Percentiles rank a stretch among this genome's conserved stretches.
Evolutionary conservation across 768 basidiomycete genomes (phyloP).

Genomic region (Mycena olivaceomarginata): DNA sequence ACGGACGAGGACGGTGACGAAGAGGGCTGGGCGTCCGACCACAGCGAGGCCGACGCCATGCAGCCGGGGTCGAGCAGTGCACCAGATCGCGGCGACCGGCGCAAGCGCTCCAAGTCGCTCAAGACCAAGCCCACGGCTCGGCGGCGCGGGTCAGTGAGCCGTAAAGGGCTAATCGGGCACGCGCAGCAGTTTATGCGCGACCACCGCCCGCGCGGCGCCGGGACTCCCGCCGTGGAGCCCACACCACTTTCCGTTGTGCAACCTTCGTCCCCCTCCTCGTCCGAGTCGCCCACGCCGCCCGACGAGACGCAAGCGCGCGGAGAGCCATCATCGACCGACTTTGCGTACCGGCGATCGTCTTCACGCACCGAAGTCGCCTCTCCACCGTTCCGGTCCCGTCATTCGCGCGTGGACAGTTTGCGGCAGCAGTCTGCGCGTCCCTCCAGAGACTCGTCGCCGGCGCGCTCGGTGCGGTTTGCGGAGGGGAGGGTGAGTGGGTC

Average conservation of each 20-base stretch:
- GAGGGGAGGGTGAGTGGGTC: constrained; percentile 46
- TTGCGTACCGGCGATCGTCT: constrained; percentile 29
- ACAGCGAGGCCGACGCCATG: constrained; percentile 52
- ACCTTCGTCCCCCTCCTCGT: background rate
- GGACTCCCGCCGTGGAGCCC: background rate
- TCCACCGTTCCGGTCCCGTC: constrained; percentile 15
- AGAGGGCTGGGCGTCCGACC: constrained; percentile 81
- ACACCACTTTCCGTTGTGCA: background rate
- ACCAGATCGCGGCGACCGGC: constrained; percentile 39
- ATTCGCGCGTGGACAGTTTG: constrained; percentile 45
- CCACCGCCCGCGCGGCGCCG: constrained; percentile 21
- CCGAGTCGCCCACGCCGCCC: constrained; percentile 18
- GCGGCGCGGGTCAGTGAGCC: constrained; percentile 33
- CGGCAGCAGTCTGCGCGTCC: constrained; percentile 28
- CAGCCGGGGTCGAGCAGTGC: constrained; percentile 33
- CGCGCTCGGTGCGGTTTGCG: constrained; percentile 54
- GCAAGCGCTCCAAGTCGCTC: constrained; percentile 50
- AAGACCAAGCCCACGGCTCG: constrained; percentile 44
- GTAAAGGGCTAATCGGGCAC: constrained; percentile 36
- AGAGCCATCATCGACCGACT: constrained; percentile 30
- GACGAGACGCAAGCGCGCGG: background rate
- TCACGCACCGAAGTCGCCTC: background rate
- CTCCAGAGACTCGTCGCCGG: constrained; percentile 51
- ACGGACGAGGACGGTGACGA: constrained; percentile 64
- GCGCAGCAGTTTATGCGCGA: constrained; percentile 37